Evolutionary conservation across 2,329 filamentous ascomycete genomes (phyloP), one percentile per base, ranked within the genome.

Genomic region (Aspergillus brasiliensis): DNA sequence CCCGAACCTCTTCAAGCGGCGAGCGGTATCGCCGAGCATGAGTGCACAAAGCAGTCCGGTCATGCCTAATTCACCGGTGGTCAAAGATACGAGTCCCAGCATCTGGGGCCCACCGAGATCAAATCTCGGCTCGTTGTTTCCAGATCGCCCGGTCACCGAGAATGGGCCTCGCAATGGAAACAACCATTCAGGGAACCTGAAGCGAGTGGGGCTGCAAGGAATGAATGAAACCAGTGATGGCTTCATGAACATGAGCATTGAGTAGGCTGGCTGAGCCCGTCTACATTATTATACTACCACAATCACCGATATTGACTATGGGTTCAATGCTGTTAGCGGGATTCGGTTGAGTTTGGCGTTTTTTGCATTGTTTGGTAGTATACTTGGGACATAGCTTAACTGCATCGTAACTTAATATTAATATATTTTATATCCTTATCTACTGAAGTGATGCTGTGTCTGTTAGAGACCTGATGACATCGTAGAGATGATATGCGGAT

Each of bases 161-260:
- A 83, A 83, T 58, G 81, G 84, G 10, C 75, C 80, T 67, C 80
- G 82, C 66, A 69, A 80, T 53, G 79, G 83, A 68, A 69, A 80
- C 44, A 80, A 83, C 67, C 62, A 75, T 59, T 60, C 71, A 8
- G 71, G 71, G n/a, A 65, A 68, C 23, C 48, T 75, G 28, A 84
- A 88, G 81, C 63, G 91, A 34, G 82, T 96, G 13, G 92, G 92
- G 8, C 84, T 96, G 67, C 93, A 97, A 77, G 92, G 93, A 1
- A 97, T 98, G 93, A 90, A 86, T 17, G 94, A 97, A 76, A 94
- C 94, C n/a, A 92, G 92, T 73, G 94, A 97, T 74, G 91, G 92
- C 1, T 83, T 97, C 65, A 97, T 97, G 89, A 92, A 94, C 69
- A 95, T 98, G 91, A 97, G 91, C 75, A 97, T 97, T 70, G 93